Conservation (phyloP, 108 stramenopile species). For the Skeletonema marinoi region DNA sequence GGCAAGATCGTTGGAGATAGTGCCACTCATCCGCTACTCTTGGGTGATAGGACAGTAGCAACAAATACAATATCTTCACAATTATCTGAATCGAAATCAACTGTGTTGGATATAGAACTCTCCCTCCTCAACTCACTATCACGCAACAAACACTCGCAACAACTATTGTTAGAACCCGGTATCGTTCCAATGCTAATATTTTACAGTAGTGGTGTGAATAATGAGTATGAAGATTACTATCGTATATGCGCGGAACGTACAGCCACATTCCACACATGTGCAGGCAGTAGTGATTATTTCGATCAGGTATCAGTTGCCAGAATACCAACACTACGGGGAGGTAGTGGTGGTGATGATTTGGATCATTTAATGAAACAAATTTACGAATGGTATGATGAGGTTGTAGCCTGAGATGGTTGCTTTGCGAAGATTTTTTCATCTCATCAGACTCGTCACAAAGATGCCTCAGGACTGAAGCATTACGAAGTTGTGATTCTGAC, state of each 20-base stretch:
- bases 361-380: conserved; percentile 21
- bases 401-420: conserved; percentile 23
- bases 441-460: no score
- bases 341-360: conserved; percentile 9
- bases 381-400: conserved; percentile 43
- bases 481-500: no score
- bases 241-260: conserved; percentile 39
- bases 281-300: neutral
- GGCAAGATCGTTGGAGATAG: neutral
- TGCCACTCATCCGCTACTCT: neutral
- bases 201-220: conserved; percentile 28
- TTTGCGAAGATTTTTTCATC: no score
- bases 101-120: conserved; percentile 5
- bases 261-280: conserved; percentile 35
- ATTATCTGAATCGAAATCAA: neutral
- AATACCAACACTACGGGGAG: neutral
- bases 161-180: conserved; percentile 29
- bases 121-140: conserved; percentile 15
- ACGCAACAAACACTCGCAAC: conserved; percentile 12
- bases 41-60: neutral
- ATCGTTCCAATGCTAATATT: conserved; percentile 37
- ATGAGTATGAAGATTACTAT: conserved; percentile 23
- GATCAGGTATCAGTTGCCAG: conserved; percentile 24
- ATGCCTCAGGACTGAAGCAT: no score
- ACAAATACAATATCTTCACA: neutral